A percentile compares a stretch with the other conserved stretches of the same genome.
phyloP scores from a whole-genome alignment of 805 yeast genomes.

The Saccharomycopsis sp. region DNA sequence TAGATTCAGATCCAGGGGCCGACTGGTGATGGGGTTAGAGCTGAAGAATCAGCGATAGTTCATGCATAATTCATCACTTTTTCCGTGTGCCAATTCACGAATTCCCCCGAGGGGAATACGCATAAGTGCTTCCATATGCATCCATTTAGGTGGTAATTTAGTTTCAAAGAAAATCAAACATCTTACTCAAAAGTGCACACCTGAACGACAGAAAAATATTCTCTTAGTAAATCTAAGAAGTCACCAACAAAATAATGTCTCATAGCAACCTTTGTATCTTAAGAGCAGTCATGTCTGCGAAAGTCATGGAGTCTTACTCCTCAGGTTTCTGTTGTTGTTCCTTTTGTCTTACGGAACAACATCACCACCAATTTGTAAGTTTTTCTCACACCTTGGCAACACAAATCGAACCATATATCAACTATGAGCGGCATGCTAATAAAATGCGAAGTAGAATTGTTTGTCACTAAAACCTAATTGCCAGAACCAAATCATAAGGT shows the following conservation, averaged over 20 bases:
- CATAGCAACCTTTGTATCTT: not conserved
- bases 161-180: not conserved
- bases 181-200: not conserved
- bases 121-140: not conserved
- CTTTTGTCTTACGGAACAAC: not conserved
- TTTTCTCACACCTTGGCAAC: not conserved
- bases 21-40: too few relatives aligned
- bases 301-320: too few relatives aligned
- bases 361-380: not conserved
- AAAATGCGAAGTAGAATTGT: not conserved
- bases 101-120: not conserved
- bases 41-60: too few relatives aligned
- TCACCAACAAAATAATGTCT: not conserved
- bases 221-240: not conserved
- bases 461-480: not conserved
- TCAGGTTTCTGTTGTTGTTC: too few relatives aligned
- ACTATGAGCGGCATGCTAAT: not conserved
- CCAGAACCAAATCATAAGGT: not conserved
- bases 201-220: not conserved
- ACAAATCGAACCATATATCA: not conserved
- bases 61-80: not conserved
- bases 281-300: too few relatives aligned
- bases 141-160: not conserved
- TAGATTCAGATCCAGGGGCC: too few relatives aligned
- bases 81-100: not conserved